Conservation (phyloP, 176 grass and related monocot genomes). For the Calamus simplicifolius region DNA sequence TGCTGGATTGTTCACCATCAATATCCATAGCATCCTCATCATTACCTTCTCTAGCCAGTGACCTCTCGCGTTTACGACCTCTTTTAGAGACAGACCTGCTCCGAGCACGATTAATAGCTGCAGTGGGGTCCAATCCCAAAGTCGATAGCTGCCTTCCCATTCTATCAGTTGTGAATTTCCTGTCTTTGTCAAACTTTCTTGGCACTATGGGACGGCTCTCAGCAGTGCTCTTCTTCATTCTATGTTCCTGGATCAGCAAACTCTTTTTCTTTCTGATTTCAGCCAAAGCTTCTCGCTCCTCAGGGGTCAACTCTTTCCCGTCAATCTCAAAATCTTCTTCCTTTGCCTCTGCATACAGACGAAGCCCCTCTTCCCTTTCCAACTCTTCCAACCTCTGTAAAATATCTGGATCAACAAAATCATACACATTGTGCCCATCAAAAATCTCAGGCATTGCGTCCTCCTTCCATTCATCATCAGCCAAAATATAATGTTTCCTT, state of each 20-base stretch:
- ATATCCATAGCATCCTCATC: conserved; percentile 49
- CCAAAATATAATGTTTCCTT: conserved; percentile 63
- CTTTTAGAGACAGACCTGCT: conserved; percentile 19
- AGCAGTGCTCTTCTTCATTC: conserved; percentile 83
- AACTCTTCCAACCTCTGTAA: conserved; percentile 53
- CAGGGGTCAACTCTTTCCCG: conserved; percentile 42
- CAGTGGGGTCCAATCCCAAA: conserved; percentile 43
- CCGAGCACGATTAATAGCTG: conserved; percentile 34
- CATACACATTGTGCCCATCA: conserved; percentile 65
- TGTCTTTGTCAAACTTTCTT: conserved; percentile 51
- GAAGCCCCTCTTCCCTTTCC: conserved; percentile 68
- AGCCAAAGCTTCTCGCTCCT: conserved; percentile 38
- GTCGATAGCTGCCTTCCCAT: conserved; percentile 50
- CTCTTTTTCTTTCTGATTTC: conserved; percentile 65
- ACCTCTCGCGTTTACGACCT: conserved; percentile 67
- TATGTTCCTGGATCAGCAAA: conserved; percentile 61
- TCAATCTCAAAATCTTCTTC: conserved; percentile 54
- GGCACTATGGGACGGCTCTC: conserved; percentile 77
- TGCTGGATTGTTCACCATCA: conserved; percentile 45
- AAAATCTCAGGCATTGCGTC: conserved; percentile 55
- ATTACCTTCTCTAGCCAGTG: conserved; percentile 19
- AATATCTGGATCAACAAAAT: conserved; percentile 83
- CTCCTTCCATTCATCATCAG: conserved; percentile 68
- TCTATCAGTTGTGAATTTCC: conserved; percentile 30
- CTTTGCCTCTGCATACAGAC: conserved; percentile 40